Evolutionary conservation across 176 grass and related monocot species (phyloP).

Genomic region (Raddia guianensis): DNA sequence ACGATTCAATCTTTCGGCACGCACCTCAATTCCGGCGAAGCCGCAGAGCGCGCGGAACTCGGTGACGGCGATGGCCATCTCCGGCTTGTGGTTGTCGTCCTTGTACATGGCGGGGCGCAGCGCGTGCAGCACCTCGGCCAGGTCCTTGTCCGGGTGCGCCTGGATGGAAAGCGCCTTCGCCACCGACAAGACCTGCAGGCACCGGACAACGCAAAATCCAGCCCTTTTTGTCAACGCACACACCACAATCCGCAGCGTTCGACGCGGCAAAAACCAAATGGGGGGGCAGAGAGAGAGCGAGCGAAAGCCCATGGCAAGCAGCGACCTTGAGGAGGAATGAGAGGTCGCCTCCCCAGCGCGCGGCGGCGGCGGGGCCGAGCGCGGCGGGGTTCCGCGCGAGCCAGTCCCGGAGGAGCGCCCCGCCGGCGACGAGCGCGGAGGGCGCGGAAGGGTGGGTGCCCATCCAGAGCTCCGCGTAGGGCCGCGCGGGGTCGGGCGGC

Average conservation of each 20-base stretch:
- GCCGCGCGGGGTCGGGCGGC: slow-evolving; percentile 37
- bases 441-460: slow-evolving; percentile 81
- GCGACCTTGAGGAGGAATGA: slow-evolving; percentile 96
- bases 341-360: slow-evolving; percentile 70
- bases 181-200: slow-evolving; percentile 79
- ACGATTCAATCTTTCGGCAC: not conserved
- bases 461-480: slow-evolving; percentile 97
- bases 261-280: slow-evolving; percentile 12
- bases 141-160: slow-evolving; percentile 89
- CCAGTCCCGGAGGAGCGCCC: slow-evolving; percentile 56
- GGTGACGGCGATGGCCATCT: slow-evolving; percentile 93
- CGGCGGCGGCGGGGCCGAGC: slow-evolving; percentile 62
- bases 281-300: not conserved
- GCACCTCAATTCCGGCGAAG: slow-evolving; percentile 72
- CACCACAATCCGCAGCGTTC: not conserved
- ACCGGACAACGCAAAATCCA: not conserved
- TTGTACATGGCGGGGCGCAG: slow-evolving; percentile 70
- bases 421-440: slow-evolving; percentile 47
- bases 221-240: not conserved
- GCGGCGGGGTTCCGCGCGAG: slow-evolving; percentile 54
- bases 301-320: not conserved
- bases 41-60: slow-evolving; percentile 92
- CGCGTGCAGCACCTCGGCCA: slow-evolving; percentile 70
- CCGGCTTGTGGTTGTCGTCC: slow-evolving; percentile 93
- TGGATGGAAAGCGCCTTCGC: slow-evolving; percentile 95